Evolutionary conservation across 2,329 filamentous ascomycete species (phyloP), one percentile per base, ranked within the genome.

Genomic region (Fusarium oligoseptatum): DNA sequence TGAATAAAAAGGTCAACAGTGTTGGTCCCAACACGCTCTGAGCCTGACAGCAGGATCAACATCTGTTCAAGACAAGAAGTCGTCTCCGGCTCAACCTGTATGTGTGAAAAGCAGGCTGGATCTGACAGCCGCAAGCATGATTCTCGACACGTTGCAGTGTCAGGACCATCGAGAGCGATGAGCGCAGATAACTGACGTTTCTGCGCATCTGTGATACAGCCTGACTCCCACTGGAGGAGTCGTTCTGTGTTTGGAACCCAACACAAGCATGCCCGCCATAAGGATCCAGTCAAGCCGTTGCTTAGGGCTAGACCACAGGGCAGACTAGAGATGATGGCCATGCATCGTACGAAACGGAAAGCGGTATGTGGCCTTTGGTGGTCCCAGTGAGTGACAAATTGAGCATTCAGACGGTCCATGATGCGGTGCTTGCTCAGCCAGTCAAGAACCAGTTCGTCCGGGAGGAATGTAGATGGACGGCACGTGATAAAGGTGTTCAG

Each of bases 121-220:
- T 60, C 57, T 32, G 57, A 60, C 7, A 60, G 39, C 17, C 24
- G 22, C 57, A 60, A 32, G 17, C 36, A 60, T 60, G 57, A 32
- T 32, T 60, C 22, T 60, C 12, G 57, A 3, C 22, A 43, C 3
- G 57, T 60, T 60, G n/a, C 37, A 9, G 12, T 43, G 17, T 60
- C 57, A 9, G 57, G 57, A 11, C 57, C 57, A 15, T 60, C 57
- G 2, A 60, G 36, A 11, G 3, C 22, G 57, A 60, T 60, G 22
- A 60, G 39, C 12, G 39, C 15, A 3, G 22, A 60, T 43, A 60
- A 11, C 12, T 32, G 57, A 43, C 27, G 36, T 32, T 32, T 60
- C 17, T 60, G 57, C 32, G 37, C 17, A 12, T 41, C 37, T 29
- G 56, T 24, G 15, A 60, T 17, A 24, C 57, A 60, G 3, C 57